Conservation (phyloP, 2,329 filamentous ascomycete genomes). For the Colletotrichum sublineola region DNA sequence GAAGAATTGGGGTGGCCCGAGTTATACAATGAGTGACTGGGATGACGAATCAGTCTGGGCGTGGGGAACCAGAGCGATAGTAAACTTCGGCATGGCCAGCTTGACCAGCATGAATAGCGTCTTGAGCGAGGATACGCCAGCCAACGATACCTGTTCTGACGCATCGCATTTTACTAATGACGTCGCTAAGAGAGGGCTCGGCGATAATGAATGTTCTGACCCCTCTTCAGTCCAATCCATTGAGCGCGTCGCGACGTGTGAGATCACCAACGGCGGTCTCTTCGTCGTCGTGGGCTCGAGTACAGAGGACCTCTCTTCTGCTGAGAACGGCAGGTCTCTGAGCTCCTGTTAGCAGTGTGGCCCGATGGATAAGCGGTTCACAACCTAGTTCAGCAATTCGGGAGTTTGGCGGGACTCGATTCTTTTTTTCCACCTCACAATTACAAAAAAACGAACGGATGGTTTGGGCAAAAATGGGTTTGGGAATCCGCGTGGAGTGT, state of each 20-base stretch:
- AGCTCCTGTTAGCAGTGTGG: background rate
- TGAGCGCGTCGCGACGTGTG: background rate
- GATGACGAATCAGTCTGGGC: slow-evolving; percentile 4
- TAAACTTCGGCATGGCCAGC: slow-evolving; percentile 31
- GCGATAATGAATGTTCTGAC: background rate
- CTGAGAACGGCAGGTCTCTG: slow-evolving; percentile 32
- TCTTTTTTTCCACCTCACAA: background rate
- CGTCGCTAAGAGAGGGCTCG: background rate
- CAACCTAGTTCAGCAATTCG: background rate
- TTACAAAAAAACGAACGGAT: slow-evolving; percentile 9
- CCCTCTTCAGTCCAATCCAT: background rate
- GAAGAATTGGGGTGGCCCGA: slow-evolving; percentile 23
- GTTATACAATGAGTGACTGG: slow-evolving; percentile 19
- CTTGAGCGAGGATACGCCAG: background rate
- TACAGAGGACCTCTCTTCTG: slow-evolving; percentile 5
- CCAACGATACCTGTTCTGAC: slow-evolving; percentile 4
- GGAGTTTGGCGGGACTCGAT: background rate
- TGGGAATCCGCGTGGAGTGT: background rate
- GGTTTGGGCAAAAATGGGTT: background rate
- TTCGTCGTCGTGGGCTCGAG: slow-evolving; percentile 20
- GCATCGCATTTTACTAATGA: background rate
- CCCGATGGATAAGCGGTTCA: background rate
- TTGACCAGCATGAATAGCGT: slow-evolving; percentile 12
- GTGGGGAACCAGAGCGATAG: slow-evolving; percentile 22
- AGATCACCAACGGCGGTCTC: slow-evolving; percentile 7